These are phyloP conservation scores for Komagataella kurtzmanii DNA, from an alignment of 805 yeast species.

Conservation along the genomic window DNA sequence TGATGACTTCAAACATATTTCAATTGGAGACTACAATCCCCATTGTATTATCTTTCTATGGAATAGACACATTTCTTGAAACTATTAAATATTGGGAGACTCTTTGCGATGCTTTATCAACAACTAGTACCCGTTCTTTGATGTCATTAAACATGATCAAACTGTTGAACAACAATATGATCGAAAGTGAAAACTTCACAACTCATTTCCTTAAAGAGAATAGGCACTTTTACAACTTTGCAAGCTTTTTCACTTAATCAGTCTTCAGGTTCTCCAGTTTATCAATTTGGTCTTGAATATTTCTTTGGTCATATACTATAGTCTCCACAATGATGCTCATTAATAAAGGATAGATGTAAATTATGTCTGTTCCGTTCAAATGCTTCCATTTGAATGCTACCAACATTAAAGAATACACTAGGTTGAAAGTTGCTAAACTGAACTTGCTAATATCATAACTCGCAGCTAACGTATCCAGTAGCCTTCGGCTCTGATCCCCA, in stretches of 20 bases:
- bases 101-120: not conserved
- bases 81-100: constrained; percentile 2
- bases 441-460: not conserved
- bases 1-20: constrained; percentile 11
- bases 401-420: not conserved
- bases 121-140: not conserved
- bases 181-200: constrained; percentile 13
- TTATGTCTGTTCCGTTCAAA: not conserved
- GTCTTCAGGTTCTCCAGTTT: not conserved
- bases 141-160: constrained; percentile 9
- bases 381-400: not conserved
- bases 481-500: not conserved
- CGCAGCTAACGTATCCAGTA: not conserved
- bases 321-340: not conserved
- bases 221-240: constrained; percentile 4
- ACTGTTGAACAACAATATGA: constrained; percentile 9
- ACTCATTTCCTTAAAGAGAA: constrained; percentile 6
- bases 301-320: not conserved
- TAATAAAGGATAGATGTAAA: not conserved
- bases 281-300: not conserved
- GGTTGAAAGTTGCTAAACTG: not conserved
- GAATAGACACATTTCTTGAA: not conserved
- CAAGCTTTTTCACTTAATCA: constrained; percentile 4
- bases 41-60: constrained; percentile 13
- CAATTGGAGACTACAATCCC: constrained; percentile 14